Evolutionary conservation across 495 filamentous ascomycete genomes (phyloP), one percentile per base, ranked within the genome.

Genomic region (Neurospora hispaniola): DNA sequence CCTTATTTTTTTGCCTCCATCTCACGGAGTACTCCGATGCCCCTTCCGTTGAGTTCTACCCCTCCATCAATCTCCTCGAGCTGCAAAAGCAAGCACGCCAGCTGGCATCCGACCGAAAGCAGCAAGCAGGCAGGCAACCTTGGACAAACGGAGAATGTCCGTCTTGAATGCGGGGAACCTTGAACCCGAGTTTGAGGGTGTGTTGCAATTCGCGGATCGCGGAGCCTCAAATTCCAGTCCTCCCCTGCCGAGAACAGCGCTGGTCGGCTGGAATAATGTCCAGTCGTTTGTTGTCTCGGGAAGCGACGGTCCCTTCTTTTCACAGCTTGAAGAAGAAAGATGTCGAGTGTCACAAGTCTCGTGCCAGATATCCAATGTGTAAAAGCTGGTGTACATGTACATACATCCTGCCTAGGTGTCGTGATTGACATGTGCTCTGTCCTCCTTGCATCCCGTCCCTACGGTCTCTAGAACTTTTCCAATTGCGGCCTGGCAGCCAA

Each of bases 161-260:
- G 23, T 66, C 27, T 66, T 35, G 27, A 27, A 18, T 66, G 27
- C 54, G 54, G 54, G 54, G 54, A 66, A 66, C 54, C 54, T 62
- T 31, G 27, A 31, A 31, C 27, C 27, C 27, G 27, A 18, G 12
- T 9, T 62, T 14, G 31, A 66, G 31, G 54, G 54, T 66, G 54
- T 66, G 54, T 35, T 18, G 44, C 70, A 62, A 39, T 31, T 62
- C 27, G 54, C 54, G 54, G 54, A 62, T 74, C 70, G 75, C 74
- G 76, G 76, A 77, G 76, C 76, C 76, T 77, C 76, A 76, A 70
- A 66, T 54, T 75, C 48, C 54, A 31, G 54, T 12, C 31, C 27
- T 62, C 27, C 27, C 54, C 44, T 46, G 62, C 69, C 74, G 42
- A 69, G 71, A 72, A 54, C 35, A 66, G 54, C 54, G 27, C 54